phyloP scores from a whole-genome alignment of 768 basidiomycete species.

The Psilocybe cubensis region DNA sequence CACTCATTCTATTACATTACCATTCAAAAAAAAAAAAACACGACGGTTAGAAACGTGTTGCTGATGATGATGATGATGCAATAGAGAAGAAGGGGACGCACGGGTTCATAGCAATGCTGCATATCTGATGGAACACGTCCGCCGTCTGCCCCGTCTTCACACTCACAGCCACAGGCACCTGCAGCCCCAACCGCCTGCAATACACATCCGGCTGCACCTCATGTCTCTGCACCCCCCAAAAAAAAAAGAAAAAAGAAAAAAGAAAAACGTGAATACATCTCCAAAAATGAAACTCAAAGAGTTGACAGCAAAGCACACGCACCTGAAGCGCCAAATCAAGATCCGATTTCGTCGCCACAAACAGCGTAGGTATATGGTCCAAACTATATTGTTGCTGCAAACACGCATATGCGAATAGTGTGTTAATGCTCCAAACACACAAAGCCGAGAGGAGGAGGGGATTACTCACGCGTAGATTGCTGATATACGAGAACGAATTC shows the following conservation, averaged over 20 bases:
- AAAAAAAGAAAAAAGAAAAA: too few relatives aligned
- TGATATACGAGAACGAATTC: conserved; percentile 98
- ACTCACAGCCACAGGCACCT: conserved; percentile 93
- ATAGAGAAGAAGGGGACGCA: conserved; percentile 46
- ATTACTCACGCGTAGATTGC: conserved; percentile 86
- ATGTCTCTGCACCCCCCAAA: conserved; percentile 86
- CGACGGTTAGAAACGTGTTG: conserved; percentile 24
- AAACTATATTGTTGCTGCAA: conserved; percentile 95
- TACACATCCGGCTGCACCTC: conserved; percentile 99
- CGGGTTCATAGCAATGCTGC: conserved; percentile 86
- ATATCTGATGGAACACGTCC: conserved; percentile 87
- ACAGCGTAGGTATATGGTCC: conserved; percentile 93
- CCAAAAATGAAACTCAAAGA: too few relatives aligned
- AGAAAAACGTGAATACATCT: too few relatives aligned
- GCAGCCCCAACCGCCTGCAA: conserved; percentile 85
- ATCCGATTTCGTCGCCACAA: conserved; percentile 99
- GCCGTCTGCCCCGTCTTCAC: conserved; percentile 84
- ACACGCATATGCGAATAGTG: too few relatives aligned
- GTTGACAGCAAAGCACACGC: too few relatives aligned
- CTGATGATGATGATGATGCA: too few relatives aligned
- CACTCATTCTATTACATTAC: conserved; percentile 50
- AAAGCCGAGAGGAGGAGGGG: too few relatives aligned
- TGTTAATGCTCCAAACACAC: too few relatives aligned
- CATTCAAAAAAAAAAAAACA: too few relatives aligned
- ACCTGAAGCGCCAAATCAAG: conserved; percentile 96